Base-by-base conservation (phyloP, 768 basidiomycete genomes). In the Mycena epipterygia region DNA sequence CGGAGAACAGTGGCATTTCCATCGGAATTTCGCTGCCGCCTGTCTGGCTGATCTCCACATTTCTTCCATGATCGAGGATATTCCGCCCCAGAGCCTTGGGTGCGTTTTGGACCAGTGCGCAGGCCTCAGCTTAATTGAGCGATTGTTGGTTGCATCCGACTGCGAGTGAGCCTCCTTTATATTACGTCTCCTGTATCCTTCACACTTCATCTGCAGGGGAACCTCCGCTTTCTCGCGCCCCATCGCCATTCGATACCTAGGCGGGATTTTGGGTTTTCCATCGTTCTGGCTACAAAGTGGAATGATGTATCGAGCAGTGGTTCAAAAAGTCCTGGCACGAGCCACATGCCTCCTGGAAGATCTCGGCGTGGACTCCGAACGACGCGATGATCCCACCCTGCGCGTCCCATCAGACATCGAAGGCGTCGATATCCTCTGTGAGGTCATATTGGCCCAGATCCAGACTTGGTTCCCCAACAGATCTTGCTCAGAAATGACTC, bases 21-120 rank as follows among this genome's bases (percentile, higher is more conserved):
- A 23, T 41, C 44, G 52, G 2, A n/a, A 55, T 19, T 63, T 69
- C 44, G 67, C 61, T 12, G 60, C 53, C 23, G 67, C 60, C 1
- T 69, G 67, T 37, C 6, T 69, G 17, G 55, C 67, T 2, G 67
- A 69, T 19, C 16, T 32, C 3, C 39, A 52, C 29, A 46, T 69
- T 6, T 62, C 32, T 13, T 5, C 48, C 9, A 46, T 69, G 11
- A 32, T 69, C n/a, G 60, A 63, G 23, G 23, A 27, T 5, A 8
- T 37, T 11, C 2, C 21, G 6, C 12, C 56, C 3, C 5, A 49
- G 30, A 12, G 9, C 1, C 58, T 67, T 7, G 57, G 46, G 5
- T 42, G 32, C n/a, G 46, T 49, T 21, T 4, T 7, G 7, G 17
- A 25, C 44, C 32, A 17, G 44, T 29, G 17, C 6, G 52, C 27